phyloP scores from a whole-genome alignment of 495 filamentous ascomycete species.

The Neurospora sp. region DNA sequence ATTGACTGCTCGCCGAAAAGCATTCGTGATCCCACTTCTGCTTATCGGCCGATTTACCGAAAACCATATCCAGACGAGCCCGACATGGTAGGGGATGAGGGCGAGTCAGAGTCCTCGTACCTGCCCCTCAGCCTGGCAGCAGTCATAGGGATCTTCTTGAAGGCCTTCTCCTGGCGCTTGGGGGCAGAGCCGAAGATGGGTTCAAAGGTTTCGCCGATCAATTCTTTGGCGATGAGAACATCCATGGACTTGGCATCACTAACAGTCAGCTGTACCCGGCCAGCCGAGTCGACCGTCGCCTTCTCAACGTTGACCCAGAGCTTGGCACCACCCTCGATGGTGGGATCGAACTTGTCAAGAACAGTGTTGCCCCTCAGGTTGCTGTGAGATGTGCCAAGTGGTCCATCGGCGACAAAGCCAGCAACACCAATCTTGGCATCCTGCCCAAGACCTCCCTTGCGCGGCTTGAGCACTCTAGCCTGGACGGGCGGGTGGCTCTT shows the following conservation, averaged over 20 bases:
- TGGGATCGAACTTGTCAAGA: conserved; percentile 44
- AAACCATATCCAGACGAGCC: conserved; percentile 1
- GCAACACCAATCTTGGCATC: conserved; percentile 33
- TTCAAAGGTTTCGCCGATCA: conserved; percentile 21
- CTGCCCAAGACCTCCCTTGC: not conserved
- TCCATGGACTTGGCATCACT: conserved; percentile 33
- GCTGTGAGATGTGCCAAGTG: conserved; percentile 17
- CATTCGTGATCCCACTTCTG: not conserved
- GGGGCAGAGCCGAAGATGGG: conserved; percentile 16
- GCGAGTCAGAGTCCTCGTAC: not conserved
- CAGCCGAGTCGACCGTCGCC: conserved; percentile 50
- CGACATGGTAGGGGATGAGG: not conserved
- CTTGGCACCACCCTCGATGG: conserved; percentile 56
- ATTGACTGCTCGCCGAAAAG: not conserved
- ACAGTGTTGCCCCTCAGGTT: conserved; percentile 20
- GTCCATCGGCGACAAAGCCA: conserved; percentile 33
- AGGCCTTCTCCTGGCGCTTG: not conserved
- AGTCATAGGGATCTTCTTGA: not conserved
- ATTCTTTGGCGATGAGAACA: conserved; percentile 42
- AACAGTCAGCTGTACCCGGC: conserved; percentile 44
- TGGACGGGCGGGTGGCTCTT: conserved; percentile 48
- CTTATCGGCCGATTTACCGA: not conserved
- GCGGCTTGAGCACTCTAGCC: conserved; percentile 59
- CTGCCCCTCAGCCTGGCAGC: not conserved
- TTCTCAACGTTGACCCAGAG: conserved; percentile 47